Evolutionary conservation across 2,329 filamentous ascomycete species (phyloP), one percentile per base, ranked within the genome.

Genomic region (Rutstroemia sydowiana): DNA sequence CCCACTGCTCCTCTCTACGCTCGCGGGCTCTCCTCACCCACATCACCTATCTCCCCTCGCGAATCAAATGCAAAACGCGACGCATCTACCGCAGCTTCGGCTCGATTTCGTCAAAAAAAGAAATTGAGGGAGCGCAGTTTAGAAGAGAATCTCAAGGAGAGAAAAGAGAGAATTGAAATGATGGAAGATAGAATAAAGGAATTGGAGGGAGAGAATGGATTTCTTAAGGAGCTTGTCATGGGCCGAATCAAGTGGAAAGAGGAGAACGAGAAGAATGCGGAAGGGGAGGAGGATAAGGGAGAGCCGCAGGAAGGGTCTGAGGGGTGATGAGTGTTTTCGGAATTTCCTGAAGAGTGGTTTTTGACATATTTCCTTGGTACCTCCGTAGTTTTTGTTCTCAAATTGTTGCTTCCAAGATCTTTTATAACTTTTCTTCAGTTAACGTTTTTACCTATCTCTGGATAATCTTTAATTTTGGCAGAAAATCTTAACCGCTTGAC

Each of bases 31-130:
- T 44, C 43, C 18, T 44, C 53, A 3, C 40, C 36, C 39, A 48
- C 31, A 41, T 48, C 48, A 30, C 32, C 40, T 13, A 20, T 44
- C 18, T 55, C 56, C 13, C 55, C 40, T 18, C 28, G 43, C 18
- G 43, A 52, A 41, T 28, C 49, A 8, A 46, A 47, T 51, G 61
- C 47, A 10, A 93, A 93, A 73, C 83, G 89, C 41, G 81, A 88
- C 52, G 82, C 89, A 56, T 95, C 95, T 70, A 95, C 90, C 5
- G 89, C 89, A 26, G 89, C 89, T 50, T 89, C 84, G 59, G 89
- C 89, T 13, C 84, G 89, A 45, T 95, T 95, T 77, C 85, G 89
- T 53, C 82, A 92, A 66, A 95, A 95, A 81, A 95, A 95, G 82
- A 95, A 95, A 78, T 87, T 91, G 71, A 83, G 89, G 45, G 89